These are phyloP conservation scores for Botrytis pseudocinerea DNA, from an alignment of 2,329 filamentous ascomycete species.

Conservation along the genomic window DNA sequence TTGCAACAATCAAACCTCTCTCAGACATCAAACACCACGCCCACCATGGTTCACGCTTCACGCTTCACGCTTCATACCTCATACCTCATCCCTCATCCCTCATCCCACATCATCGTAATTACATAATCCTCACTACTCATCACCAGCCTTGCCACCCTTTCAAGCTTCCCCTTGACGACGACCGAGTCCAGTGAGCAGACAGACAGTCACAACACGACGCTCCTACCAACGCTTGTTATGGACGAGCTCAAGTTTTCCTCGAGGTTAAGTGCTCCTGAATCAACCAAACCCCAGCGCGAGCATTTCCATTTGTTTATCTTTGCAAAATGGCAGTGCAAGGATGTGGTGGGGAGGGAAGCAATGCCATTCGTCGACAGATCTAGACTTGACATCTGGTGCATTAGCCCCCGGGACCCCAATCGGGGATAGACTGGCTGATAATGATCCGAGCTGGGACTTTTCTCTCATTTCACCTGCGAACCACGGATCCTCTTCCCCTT, in stretches of 20 bases:
- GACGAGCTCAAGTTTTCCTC: not conserved
- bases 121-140: not conserved
- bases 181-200: not conserved
- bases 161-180: not conserved
- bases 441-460: conserved; percentile 1
- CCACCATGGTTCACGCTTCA: not conserved
- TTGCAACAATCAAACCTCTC: not conserved
- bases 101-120: not conserved
- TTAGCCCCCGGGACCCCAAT: not conserved
- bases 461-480: not conserved
- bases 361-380: not conserved
- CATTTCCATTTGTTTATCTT: not conserved
- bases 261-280: not conserved
- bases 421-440: not conserved
- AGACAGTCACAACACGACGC: not conserved
- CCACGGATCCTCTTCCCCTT: not conserved
- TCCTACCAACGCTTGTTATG: not conserved
- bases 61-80: not conserved
- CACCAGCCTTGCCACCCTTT: not conserved
- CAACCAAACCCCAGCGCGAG: not conserved
- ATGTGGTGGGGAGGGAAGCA: not conserved
- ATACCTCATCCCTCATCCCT: not conserved
- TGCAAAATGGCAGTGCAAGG: not conserved
- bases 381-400: not conserved
- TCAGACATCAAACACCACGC: not conserved